Conservation (phyloP, 305 asterid genomes). For the Nicotiana rustica region DNA sequence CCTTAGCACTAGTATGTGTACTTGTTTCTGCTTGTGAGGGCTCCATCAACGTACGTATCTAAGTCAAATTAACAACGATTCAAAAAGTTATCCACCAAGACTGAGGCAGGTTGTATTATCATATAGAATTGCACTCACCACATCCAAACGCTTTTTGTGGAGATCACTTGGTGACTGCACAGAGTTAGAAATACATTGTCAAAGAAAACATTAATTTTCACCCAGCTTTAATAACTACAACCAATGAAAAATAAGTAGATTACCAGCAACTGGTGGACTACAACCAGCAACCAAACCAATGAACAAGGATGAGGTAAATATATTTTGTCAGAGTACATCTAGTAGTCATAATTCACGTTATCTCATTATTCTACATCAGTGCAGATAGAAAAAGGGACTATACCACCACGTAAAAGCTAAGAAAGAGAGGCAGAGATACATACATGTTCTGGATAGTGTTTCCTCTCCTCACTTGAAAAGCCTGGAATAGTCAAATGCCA, state of each 20-base stretch:
- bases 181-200: slow-evolving; percentile 32
- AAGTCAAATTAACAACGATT: slow-evolving; percentile 38
- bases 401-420: slow-evolving; percentile 13
- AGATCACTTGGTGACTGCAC: slow-evolving; percentile 76
- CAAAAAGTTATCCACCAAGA: slow-evolving; percentile 19
- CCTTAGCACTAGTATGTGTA: slow-evolving; percentile 51
- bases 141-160: slow-evolving; percentile 90
- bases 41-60: slow-evolving; percentile 72
- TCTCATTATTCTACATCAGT: slow-evolving; percentile 12
- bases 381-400: slow-evolving; percentile 19
- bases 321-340: neutral
- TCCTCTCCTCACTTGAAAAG: slow-evolving; percentile 82
- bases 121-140: slow-evolving; percentile 54
- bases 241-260: slow-evolving; percentile 31
- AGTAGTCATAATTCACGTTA: neutral
- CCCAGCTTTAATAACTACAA: neutral
- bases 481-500: slow-evolving; percentile 87
- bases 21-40: slow-evolving; percentile 60
- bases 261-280: slow-evolving; percentile 10
- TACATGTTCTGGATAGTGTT: slow-evolving; percentile 60
- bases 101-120: neutral
- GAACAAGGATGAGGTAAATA: slow-evolving; percentile 18
- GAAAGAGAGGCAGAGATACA: slow-evolving; percentile 45
- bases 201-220: neutral
- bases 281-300: slow-evolving; percentile 28